These are phyloP conservation scores for Psilocybe cubensis DNA, from an alignment of 768 basidiomycete species.

Conservation along the genomic window DNA sequence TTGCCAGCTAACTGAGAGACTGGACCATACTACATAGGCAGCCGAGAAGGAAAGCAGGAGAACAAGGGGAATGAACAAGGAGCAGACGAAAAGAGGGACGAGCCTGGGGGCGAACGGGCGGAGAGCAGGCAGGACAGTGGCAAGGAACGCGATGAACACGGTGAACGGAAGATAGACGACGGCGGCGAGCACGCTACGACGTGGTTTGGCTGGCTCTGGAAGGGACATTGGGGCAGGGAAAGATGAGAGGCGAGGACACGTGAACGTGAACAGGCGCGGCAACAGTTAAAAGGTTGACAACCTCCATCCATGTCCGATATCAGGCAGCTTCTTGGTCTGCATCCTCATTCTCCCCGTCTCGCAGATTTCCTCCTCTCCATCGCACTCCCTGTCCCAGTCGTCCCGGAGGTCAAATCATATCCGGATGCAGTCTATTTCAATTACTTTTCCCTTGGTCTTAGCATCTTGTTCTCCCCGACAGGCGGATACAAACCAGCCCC, in stretches of 20 bases:
- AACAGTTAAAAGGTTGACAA: constrained; percentile 4
- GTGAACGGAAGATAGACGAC: constrained; percentile 15
- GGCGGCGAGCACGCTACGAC: constrained; percentile 1
- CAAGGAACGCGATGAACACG: constrained; percentile 13
- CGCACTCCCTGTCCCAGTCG: constrained; percentile 7
- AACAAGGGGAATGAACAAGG: constrained; percentile 64
- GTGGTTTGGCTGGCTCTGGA: background rate
- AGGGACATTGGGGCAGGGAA: constrained; percentile 12
- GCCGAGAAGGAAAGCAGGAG: constrained; percentile 64
- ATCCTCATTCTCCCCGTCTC: constrained; percentile 51
- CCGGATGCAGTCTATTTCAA: constrained; percentile 88
- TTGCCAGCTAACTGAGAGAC: constrained; percentile 72
- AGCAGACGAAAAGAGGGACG: constrained; percentile 65
- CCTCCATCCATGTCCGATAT: constrained; percentile 11
- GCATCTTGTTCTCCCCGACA: constrained; percentile 73
- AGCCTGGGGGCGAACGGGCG: constrained; percentile 63
- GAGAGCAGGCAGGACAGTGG: constrained; percentile 34
- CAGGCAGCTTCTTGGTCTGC: constrained; percentile 51
- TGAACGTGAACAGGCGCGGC: constrained; percentile 4
- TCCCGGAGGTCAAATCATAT: constrained; percentile 79
- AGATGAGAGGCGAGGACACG: background rate
- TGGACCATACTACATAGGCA: constrained; percentile 78
- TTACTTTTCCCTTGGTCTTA: constrained; percentile 79
- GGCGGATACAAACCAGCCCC: constrained; percentile 62
- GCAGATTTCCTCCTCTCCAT: constrained; percentile 41